Conservation (phyloP, 2,329 filamentous ascomycete species). For the Ceratocystis lukuohia region DNA sequence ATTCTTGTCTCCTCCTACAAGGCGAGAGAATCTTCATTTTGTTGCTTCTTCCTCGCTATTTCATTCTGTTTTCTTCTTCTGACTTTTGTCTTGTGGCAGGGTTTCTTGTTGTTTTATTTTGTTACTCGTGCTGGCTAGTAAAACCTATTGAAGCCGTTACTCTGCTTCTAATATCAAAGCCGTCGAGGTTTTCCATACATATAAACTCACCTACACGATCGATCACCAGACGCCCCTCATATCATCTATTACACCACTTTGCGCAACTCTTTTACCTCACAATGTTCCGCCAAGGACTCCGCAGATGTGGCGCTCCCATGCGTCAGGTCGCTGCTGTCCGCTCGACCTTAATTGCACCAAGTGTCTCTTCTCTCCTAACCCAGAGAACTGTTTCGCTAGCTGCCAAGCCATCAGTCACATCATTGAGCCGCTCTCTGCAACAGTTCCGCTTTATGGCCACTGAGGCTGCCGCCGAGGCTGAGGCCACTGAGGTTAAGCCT, state of each 20-base stretch:
- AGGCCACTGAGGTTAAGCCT: not conserved
- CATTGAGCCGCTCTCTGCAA: slow-evolving; percentile 18
- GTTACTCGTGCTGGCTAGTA: no score
- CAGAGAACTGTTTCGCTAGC: slow-evolving; percentile 11
- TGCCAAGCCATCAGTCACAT: slow-evolving; percentile 13
- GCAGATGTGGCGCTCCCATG: slow-evolving; percentile 18
- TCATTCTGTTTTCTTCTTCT: not conserved
- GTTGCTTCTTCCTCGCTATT: not conserved
- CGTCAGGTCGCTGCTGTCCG: slow-evolving; percentile 15
- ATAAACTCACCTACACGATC: not conserved
- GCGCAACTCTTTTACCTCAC: not conserved
- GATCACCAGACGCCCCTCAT: no score
- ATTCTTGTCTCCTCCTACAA: not conserved
- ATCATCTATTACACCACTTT: no score
- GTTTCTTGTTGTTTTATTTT: not conserved
- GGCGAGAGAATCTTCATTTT: not conserved
- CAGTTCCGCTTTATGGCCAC: slow-evolving; percentile 19
- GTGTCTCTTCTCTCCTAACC: slow-evolving; percentile 13
- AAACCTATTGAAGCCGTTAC: no score
- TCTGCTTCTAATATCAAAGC: slow-evolving; percentile 1
- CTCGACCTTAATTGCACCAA: slow-evolving; percentile 1
- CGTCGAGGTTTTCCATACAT: not conserved
- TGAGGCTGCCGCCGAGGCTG: slow-evolving; percentile 17
- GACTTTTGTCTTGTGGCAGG: not conserved
- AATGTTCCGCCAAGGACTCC: slow-evolving; percentile 20